Base-by-base conservation (phyloP, 306 rosid genomes). In the Phaseolus lunatus region DNA sequence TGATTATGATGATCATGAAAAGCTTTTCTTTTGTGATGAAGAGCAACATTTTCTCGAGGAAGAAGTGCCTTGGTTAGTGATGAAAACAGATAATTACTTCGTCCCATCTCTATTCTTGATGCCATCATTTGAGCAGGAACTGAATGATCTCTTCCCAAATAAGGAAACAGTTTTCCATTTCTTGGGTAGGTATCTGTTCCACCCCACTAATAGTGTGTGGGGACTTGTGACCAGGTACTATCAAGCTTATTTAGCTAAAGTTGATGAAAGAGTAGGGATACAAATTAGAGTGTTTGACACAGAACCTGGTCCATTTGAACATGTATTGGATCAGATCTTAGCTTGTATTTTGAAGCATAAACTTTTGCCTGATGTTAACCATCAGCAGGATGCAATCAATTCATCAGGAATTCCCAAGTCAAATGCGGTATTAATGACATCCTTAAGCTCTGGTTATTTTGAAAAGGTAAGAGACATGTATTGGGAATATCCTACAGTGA, bases 11-110 rank as follows among this genome's bases (percentile, higher is more conserved):
- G 82, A 88, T 67, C 87, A 87, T 18, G 96, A 90, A 81, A 90
- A 90, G 84, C 93, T 88, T 78, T 90, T 90, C 91, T 90, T 90
- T 75, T 90, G 96, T 49, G 89, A 87, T 48, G 91, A 88, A 70
- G 93, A 88, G 35, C 96, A 90, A 50, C 19, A 62, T 31, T 84
- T 82, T 67, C 88, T 90, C 48, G 76, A 61, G 65, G 88, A 78
- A n/a, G n/a, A n/a, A 49, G 76, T 82, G 20, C 93, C 96, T 0
- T 88, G 93, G 91, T 82, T 90, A 82, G 52, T 88, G 9, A 52
- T 90, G 88, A 90, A 84, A 82, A 82, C 96, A 24, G 96, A 90
- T 72, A 88, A 90, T 67, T 90, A 90, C 78, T 87, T 90, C 41
- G 45, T 82, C 61, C 96, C 96, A 11, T 87, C 96, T 74, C 84